phyloP scores from a whole-genome alignment of 176 grass and related monocot species.

The Canna indica region DNA sequence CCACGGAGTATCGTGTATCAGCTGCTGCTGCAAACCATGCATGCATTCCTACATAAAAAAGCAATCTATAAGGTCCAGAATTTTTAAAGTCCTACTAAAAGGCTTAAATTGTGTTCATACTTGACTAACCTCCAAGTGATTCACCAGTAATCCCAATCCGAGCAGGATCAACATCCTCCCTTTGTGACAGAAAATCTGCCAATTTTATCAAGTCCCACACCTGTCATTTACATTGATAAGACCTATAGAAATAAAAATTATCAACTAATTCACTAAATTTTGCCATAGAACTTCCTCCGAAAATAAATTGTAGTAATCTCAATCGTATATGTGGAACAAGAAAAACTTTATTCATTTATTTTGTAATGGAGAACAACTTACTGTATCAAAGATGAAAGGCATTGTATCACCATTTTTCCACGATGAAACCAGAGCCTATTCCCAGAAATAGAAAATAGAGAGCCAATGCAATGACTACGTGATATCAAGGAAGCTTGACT shows the following conservation, averaged over 20 bases:
- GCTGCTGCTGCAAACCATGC: conserved; percentile 82
- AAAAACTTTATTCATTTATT: background rate
- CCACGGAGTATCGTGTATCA: conserved; percentile 54
- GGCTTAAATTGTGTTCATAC: background rate
- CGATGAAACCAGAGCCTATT: conserved; percentile 63
- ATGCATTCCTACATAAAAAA: conserved; percentile 68
- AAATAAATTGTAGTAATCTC: background rate
- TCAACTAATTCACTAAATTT: background rate
- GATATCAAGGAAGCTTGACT: background rate
- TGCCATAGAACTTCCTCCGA: background rate
- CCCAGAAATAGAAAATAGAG: background rate
- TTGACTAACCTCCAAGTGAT: conserved; percentile 77
- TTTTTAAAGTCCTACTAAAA: background rate
- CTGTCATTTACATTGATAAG: conserved; percentile 24
- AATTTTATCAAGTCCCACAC: conserved; percentile 95
- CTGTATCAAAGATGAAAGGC: conserved; percentile 98
- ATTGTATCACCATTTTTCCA: conserved; percentile 75
- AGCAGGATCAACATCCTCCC: conserved; percentile 59
- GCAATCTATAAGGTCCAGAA: conserved; percentile 13
- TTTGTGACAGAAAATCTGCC: conserved; percentile 63
- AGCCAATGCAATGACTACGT: background rate
- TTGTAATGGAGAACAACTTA: conserved; percentile 19
- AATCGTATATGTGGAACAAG: background rate
- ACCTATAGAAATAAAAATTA: background rate
- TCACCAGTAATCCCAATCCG: conserved; percentile 90